Base-by-base conservation (phyloP, 805 yeast species). In the Candida orba region DNA sequence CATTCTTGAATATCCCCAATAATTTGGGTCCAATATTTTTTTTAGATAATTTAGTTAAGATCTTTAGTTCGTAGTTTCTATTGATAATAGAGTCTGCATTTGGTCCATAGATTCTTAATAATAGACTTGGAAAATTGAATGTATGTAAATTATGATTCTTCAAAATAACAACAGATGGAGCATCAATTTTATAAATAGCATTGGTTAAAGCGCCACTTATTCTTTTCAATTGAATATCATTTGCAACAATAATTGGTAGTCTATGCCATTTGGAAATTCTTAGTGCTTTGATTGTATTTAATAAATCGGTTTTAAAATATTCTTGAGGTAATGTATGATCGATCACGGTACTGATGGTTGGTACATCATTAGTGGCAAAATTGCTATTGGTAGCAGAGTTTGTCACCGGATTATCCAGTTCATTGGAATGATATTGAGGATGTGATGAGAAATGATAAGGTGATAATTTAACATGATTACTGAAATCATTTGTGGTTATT, bases 181-280 rank as follows among this genome's bases (percentile, higher is more conserved):
- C 81, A 54, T 75, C 81, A 4, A 93, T 75, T 56, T 79, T 79
- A 62, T 84, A 93, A 43, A 91, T 84, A 30, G 90, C 83, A 62
- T 93, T 93, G 18, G 98, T 93, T 60, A 93, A 72, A 0, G 99
- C 99, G 18, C 99, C 98, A 32, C 86, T 77, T 40, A 93, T 87
- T 51, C 96, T 73, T 34, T 65, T 69, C 18, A 90, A 62, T 20
- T 64, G 68, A 34, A 91, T 62, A 33, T 67, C 63, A 18, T 67
- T 68, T 17, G 73, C 61, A 8, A 67, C 50, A 56, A 54, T 53
- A 22, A 22, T 54, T 50, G 60, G 57, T 17, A 71, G 41, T 51
- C 67, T 50, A 53, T 80, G 77, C 99, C 99, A 93, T 61, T 84
- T 82, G 30, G 87, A 75, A 36, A 93, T 78, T 43, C 72, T 72